Evolutionary conservation across 345 rosid species (phyloP).

Genomic region (Microcos paniculata): DNA sequence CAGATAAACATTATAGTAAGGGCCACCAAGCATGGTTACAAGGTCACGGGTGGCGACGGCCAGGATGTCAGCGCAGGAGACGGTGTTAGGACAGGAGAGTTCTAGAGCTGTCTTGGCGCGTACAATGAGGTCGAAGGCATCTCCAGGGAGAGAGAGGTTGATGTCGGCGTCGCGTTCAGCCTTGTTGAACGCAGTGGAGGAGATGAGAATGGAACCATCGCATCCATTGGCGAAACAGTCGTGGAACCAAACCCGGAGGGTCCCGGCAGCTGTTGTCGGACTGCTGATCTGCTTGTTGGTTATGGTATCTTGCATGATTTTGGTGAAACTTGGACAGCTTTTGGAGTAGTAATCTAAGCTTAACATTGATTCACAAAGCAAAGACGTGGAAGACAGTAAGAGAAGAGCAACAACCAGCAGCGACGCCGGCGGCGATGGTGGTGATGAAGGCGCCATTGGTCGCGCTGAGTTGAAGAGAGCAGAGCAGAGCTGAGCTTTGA

Average conservation of each 20-base stretch:
- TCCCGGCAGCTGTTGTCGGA: slow-evolving; percentile 90
- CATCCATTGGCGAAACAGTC: slow-evolving; percentile 84
- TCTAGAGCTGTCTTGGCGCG: slow-evolving; percentile 89
- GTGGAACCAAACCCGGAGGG: slow-evolving; percentile 76
- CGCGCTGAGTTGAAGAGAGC: not conserved
- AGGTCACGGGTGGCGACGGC: slow-evolving; percentile 82
- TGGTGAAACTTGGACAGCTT: slow-evolving; percentile 65
- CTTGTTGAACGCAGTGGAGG: slow-evolving; percentile 59
- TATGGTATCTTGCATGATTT: slow-evolving; percentile 62
- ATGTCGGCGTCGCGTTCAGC: slow-evolving; percentile 82
- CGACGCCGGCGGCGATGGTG: slow-evolving; percentile 13
- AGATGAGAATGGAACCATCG: slow-evolving; percentile 67
- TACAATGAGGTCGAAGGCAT: slow-evolving; percentile 74
- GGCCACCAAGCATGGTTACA: slow-evolving; percentile 65
- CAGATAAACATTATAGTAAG: slow-evolving; percentile 60
- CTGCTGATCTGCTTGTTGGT: slow-evolving; percentile 70
- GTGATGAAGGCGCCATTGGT: slow-evolving; percentile 28
- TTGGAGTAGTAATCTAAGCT: slow-evolving; percentile 56
- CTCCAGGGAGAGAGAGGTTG: slow-evolving; percentile 88
- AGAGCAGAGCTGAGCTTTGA: not conserved
- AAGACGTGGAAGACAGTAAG: slow-evolving; percentile 16
- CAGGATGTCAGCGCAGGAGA: slow-evolving; percentile 91
- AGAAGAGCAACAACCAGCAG: slow-evolving; percentile 24
- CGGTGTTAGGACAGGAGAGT: slow-evolving; percentile 75
- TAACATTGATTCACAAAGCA: slow-evolving; percentile 37